Evolutionary conservation across 352 stramenopile species (phyloP).

Genomic region (Globisporangium recalcitrans): DNA sequence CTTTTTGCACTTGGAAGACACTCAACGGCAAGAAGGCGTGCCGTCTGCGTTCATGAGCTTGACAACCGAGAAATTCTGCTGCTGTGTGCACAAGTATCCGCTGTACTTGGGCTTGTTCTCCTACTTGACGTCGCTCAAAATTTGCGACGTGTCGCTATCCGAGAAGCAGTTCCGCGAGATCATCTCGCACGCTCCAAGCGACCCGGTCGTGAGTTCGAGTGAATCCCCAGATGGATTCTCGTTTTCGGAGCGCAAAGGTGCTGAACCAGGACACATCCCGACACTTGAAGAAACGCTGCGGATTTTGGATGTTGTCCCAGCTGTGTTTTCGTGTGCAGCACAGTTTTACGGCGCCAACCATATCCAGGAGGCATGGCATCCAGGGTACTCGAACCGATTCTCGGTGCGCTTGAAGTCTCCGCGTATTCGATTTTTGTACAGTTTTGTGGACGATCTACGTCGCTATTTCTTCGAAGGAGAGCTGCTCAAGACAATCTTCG

Average conservation of each 20-base stretch:
- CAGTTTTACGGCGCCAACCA: constrained; percentile 71
- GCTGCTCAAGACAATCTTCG: constrained; percentile 53
- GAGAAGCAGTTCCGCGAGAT: constrained; percentile 67
- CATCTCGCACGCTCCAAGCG: constrained; percentile 38
- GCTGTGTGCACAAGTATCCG: constrained; percentile 63
- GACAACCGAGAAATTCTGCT: constrained; percentile 65
- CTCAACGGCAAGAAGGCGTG: constrained; percentile 24
- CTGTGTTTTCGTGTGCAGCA: constrained; percentile 71
- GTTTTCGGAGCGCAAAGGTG: constrained; percentile 6
- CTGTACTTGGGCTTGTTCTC: constrained; percentile 66
- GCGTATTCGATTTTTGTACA: constrained; percentile 77
- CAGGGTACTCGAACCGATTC: constrained; percentile 71
- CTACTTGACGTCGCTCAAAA: constrained; percentile 69
- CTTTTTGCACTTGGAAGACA: constrained; percentile 53
- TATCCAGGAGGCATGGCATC: constrained; percentile 80
- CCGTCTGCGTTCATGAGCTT: constrained; percentile 55
- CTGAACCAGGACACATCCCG: constrained; percentile 38
- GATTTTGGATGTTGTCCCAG: constrained; percentile 45
- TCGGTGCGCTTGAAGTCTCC: constrained; percentile 71
- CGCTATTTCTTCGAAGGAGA: constrained; percentile 69
- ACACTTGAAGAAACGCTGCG: constrained; percentile 53
- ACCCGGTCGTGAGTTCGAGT: neutral
- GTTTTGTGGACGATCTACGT: constrained; percentile 74
- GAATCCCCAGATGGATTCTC: neutral
- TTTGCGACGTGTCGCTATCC: constrained; percentile 54